Conservation (phyloP, 129 eudicot genomes). For the Flaveria trinervia region DNA sequence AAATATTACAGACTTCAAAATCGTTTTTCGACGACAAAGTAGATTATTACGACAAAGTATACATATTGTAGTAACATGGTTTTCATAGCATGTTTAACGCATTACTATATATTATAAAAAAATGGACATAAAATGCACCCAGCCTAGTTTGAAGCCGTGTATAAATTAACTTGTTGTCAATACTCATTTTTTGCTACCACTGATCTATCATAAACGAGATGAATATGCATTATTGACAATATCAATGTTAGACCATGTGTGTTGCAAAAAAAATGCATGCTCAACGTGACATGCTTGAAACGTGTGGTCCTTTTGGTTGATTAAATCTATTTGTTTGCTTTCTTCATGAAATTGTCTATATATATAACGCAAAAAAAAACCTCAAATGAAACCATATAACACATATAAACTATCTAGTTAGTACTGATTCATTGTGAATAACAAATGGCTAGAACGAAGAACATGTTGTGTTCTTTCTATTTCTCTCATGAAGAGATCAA, state of each 20-base stretch:
- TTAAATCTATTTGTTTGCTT: neutral
- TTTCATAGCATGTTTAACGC: too few relatives aligned
- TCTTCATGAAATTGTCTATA: neutral
- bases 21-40: too few relatives aligned
- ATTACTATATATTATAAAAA: too few relatives aligned
- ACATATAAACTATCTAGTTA: neutral
- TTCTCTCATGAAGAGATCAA: constrained; percentile 4
- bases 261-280: neutral
- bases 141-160: too few relatives aligned
- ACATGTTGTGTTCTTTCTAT: constrained; percentile 23
- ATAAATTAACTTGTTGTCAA: neutral
- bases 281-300: neutral
- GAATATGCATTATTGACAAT: neutral
- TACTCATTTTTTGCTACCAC: neutral
- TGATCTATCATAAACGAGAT: neutral
- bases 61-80: too few relatives aligned
- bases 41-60: too few relatives aligned
- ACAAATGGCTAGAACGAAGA: neutral
- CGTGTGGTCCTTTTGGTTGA: neutral
- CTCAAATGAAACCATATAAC: constrained; percentile 8
- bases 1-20: too few relatives aligned
- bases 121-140: too few relatives aligned
- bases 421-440: neutral
- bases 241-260: neutral
- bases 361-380: neutral